Evolutionary conservation across 306 rosid genomes (phyloP), one percentile per base, ranked within the genome.

Genomic region (Vachellia pachyceras): DNA sequence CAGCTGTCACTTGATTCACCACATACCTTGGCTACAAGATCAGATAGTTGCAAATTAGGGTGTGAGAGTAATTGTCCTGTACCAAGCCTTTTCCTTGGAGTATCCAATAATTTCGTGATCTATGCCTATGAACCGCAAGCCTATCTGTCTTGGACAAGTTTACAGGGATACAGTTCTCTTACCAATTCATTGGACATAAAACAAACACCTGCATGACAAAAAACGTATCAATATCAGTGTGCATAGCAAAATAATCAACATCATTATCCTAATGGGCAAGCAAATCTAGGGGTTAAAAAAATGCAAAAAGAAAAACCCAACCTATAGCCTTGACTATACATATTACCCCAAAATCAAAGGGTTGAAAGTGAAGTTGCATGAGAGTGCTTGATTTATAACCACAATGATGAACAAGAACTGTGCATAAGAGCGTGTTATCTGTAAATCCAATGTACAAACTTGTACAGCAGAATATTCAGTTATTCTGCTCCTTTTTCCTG

Each of bases 161-260:
- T 17, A 33, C 10, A 60, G 57, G 69, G 72, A 65, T 40, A 22
- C 11, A 42, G 76, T 82, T 81, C 93, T 79, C 94, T 90, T 84
- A 95, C 98, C 98, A 95, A 78, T 85, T 95, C 99, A 67, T 89
- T 95, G 83, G 97, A 93, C 99, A 95, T 87, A 88, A 93, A 95
- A 79, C 99, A 95, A 35, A 93, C 89, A 80, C 99, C 98, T 95
- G 93, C 82, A 81, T 22, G 75, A 75, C 23, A 52, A 85, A 73
- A 29, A 80, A 79, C 52, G 35, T 29, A 70, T 72, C 69, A 36
- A 78, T 63, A 84, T 92, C 85, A 90, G 84, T 41, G 61, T 47
- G 39, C 54, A 66, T 12, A 22, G 47, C 52, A 77, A 45, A 83
- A 36, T 69, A 55, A 79, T 23, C 25, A 69, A 17, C 72, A 36